Conservation (phyloP, 257 asterid species). For the Paraleonurus japonicus region DNA sequence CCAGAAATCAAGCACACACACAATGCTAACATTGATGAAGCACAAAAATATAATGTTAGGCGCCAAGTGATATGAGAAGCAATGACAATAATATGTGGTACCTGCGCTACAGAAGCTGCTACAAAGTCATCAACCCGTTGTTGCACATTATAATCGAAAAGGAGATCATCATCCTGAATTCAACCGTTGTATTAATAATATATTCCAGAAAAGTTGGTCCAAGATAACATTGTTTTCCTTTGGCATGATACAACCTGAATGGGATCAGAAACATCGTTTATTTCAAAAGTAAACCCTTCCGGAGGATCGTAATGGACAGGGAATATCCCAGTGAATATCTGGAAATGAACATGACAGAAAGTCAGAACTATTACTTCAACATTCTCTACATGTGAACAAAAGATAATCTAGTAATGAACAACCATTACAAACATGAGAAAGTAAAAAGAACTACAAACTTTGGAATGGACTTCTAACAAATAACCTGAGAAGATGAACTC, state of each 20-base stretch:
- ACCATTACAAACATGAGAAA: conserved; percentile 2
- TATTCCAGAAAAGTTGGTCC: conserved; percentile 19
- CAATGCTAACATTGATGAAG: conserved; percentile 9
- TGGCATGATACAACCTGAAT: conserved; percentile 54
- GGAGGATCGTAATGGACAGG: conserved; percentile 73
- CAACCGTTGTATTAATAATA: conserved; percentile 22
- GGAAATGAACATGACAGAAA: conserved; percentile 28
- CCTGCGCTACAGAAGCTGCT: conserved; percentile 74
- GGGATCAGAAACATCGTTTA: conserved; percentile 65
- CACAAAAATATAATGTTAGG: conserved; percentile 12
- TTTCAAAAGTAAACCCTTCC: conserved; percentile 71
- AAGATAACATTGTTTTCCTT: conserved; percentile 17
- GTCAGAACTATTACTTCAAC: conserved; percentile 20
- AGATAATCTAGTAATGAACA: background rate
- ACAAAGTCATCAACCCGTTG: conserved; percentile 78
- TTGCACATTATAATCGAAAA: conserved; percentile 71
- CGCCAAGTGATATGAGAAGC: conserved; percentile 10
- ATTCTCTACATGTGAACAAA: conserved; percentile 9
- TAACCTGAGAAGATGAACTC: conserved; percentile 75
- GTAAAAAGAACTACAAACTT: conserved; percentile 15
- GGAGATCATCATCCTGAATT: conserved; percentile 65
- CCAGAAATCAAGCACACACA: background rate
- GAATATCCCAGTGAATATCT: conserved; percentile 81
- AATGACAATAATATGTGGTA: conserved; percentile 25
- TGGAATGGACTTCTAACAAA: conserved; percentile 9